Percentiles rank a stretch among this genome's conserved stretches.
Evolutionary conservation across 2,329 filamentous ascomycete genomes (phyloP).

Genomic region (Blastomyces emzantsi): DNA sequence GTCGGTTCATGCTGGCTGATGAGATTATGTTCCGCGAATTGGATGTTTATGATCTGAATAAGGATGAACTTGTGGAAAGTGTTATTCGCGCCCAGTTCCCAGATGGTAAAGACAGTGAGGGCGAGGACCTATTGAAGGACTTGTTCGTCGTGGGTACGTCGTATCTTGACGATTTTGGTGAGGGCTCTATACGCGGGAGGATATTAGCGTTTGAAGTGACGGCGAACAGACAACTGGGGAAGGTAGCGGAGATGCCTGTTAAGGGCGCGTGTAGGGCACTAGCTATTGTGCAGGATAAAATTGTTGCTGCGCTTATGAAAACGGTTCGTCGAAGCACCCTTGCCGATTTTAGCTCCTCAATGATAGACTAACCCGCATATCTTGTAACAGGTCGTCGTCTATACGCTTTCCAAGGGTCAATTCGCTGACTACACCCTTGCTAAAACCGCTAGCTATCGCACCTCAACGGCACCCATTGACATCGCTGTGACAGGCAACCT

Average conservation of each 20-base stretch:
- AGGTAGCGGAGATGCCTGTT: conserved; percentile 59
- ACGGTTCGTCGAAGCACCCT: conserved; percentile 48
- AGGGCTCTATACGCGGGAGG: conserved; percentile 57
- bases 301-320: conserved; percentile 84
- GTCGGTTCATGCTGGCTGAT: conserved; percentile 81
- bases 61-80: conserved; percentile 72
- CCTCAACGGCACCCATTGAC: conserved; percentile 75
- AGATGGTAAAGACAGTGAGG: conserved; percentile 47
- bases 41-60: conserved; percentile 57
- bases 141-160: conserved; percentile 89
- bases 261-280: conserved; percentile 76
- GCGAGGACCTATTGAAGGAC: conserved; percentile 48
- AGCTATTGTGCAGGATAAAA: conserved; percentile 61
- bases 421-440: conserved; percentile 45
- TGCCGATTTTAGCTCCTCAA: not conserved
- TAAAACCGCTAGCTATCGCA: conserved; percentile 67
- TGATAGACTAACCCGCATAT: conserved; percentile 16
- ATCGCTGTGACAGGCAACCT: conserved; percentile 62
- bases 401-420: conserved; percentile 37
- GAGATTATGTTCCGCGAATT: conserved; percentile 78
- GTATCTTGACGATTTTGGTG: conserved; percentile 52
- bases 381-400: conserved; percentile 47
- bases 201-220: conserved; percentile 74
- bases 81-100: conserved; percentile 68
- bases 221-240: conserved; percentile 60